A percentile compares a stretch with the other conserved stretches of the same genome.
These are phyloP conservation scores for Boletus chippewaensis DNA, from an alignment of 1,284 basidiomycete genomes.

Conservation along the genomic window DNA sequence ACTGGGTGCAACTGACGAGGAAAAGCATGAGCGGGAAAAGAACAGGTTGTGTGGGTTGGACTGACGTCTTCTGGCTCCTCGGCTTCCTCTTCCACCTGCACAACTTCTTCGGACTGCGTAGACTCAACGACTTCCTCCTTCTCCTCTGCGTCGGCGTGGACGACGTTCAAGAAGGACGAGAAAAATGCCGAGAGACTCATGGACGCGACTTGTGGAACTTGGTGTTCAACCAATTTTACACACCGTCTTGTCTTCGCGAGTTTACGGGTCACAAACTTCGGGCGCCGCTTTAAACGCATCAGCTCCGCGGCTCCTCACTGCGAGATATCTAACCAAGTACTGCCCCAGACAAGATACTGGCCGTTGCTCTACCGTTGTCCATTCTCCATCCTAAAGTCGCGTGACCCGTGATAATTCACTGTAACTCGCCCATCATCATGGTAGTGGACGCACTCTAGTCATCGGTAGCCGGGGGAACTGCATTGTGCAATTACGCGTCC, in stretches of 20 bases:
- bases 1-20: conserved; percentile 50
- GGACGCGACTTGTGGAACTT: conserved; percentile 13
- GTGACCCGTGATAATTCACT: too few species aligned
- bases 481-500: too few species aligned
- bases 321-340: too few species aligned
- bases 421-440: too few species aligned
- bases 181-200: conserved; percentile 53
- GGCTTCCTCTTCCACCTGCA: conserved; percentile 49
- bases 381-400: too few species aligned
- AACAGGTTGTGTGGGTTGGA: conserved; percentile 18
- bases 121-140: conserved; percentile 33
- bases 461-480: too few species aligned
- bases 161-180: conserved; percentile 53
- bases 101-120: conserved; percentile 27
- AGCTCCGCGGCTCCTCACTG: too few species aligned
- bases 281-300: conserved; percentile 20
- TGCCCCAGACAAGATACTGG: too few species aligned
- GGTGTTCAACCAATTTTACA: conserved; percentile 7
- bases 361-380: too few species aligned
- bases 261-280: conserved; percentile 22
- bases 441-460: too few species aligned
- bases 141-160: conserved; percentile 53
- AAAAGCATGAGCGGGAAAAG: conserved; percentile 1
- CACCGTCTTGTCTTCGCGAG: conserved; percentile 15
- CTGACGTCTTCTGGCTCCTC: conserved; percentile 81